These are phyloP conservation scores for Phytophthora tubulina DNA, from an alignment of 352 stramenopile genomes.

Conservation along the genomic window DNA sequence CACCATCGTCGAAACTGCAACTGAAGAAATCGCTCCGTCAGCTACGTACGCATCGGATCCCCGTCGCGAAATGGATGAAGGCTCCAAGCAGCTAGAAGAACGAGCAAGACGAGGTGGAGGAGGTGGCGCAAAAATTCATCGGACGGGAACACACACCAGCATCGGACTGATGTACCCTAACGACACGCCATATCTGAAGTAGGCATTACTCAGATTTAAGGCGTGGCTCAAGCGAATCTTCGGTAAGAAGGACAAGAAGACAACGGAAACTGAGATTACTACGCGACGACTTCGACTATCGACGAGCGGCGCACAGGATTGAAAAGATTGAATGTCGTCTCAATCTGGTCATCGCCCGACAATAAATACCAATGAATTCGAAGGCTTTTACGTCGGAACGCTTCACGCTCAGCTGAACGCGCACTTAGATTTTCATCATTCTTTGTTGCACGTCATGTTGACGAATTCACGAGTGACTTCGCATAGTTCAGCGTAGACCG, in stretches of 20 bases:
- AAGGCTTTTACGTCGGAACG: too few species aligned
- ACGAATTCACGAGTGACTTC: too few species aligned
- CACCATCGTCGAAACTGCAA: too few species aligned
- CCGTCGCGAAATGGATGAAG: too few species aligned
- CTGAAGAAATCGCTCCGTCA: too few species aligned
- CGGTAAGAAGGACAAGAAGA: conserved; percentile 6
- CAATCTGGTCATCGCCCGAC: neutral
- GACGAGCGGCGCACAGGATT: neutral
- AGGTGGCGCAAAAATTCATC: neutral
- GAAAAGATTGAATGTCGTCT: neutral
- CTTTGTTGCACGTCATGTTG: too few species aligned
- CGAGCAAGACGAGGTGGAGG: conserved; percentile 3
- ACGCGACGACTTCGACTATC: conserved; percentile 12
- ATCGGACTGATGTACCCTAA: conserved; percentile 23
- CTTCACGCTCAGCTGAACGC: too few species aligned
- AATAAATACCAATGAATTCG: too few species aligned
- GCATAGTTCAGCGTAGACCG: too few species aligned
- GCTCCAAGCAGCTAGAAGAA: conserved; percentile 12
- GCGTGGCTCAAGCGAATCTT: neutral
- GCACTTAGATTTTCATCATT: too few species aligned
- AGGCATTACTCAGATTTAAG: neutral
- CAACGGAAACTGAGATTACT: neutral
- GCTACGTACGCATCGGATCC: too few species aligned
- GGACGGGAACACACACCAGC: conserved; percentile 4
- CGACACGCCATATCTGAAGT: conserved; percentile 17